Base-by-base conservation (phyloP, 1,139 yeast species). In the Pichia sp. region DNA sequence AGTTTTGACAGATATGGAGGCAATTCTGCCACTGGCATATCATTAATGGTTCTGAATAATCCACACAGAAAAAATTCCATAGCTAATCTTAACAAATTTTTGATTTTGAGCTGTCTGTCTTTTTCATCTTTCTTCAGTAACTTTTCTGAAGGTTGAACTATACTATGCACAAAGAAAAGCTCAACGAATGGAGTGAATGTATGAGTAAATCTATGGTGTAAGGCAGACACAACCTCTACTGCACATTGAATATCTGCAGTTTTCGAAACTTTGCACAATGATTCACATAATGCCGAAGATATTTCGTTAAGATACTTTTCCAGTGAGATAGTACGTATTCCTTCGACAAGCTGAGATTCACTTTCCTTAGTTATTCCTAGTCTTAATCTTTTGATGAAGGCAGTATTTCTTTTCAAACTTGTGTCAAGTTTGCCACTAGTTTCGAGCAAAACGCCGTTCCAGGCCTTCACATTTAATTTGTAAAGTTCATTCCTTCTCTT, bases 241-340 rank as follows among this genome's bases (percentile, higher is more conserved):
- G 86, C 84, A 0, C 93, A 85, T 23, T 65, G 61, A 1, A 87
- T 69, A 65, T 90, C 96, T 11, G 79, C 84, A 8, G 72, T 68
- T 58, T 83, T 83, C 15, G 75, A 72, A 31, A 82, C 78, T 59
- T 77, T 82, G 10, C 75, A 57, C 19, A 89, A 67, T 0, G 88
- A 87, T 58, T 90, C 96, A 51, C 78, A 74, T 0, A 86, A 69
- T 0, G 90, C 82, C 1, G 81, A 72, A 2, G 82, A 74, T 19
- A 90, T 73, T 67, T 92, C 98, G 4, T 87, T 77, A 19, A 89
- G 71, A 68, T 90, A 92, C 67, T 89, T 90, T 57, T 83, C 89
- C 50, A 92, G 72, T 1, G 92, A 81, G 2, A 87, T 71, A 2
- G 83, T 75, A 8, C 73, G 67, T 46, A 90, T 77, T 55, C 90